phyloP scores from a whole-genome alignment of 1,139 yeast genomes.

The Lodderomyces beijingensis region DNA sequence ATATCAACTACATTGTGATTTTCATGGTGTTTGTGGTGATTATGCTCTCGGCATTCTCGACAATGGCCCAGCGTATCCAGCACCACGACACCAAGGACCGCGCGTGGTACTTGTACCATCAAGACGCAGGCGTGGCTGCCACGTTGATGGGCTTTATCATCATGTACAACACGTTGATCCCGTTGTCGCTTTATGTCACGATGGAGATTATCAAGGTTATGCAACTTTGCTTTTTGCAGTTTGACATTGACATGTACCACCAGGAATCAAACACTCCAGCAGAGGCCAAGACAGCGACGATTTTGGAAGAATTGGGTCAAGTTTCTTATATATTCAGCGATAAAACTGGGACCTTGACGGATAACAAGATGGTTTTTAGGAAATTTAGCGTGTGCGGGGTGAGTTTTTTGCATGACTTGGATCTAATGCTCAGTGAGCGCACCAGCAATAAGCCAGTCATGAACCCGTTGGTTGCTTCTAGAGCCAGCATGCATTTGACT shows the following conservation, averaged over 20 bases:
- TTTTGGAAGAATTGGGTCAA: slow-evolving; percentile 94
- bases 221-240: slow-evolving; percentile 76
- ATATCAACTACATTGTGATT: slow-evolving; percentile 76
- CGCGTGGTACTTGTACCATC: slow-evolving; percentile 71
- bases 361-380: slow-evolving; percentile 81
- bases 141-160: slow-evolving; percentile 93
- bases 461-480: slow-evolving; percentile 13
- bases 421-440: slow-evolving; percentile 32
- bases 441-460: too few relatives aligned
- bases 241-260: slow-evolving; percentile 94
- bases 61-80: slow-evolving; percentile 67
- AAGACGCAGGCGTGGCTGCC: slow-evolving; percentile 85
- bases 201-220: slow-evolving; percentile 92
- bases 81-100: slow-evolving; percentile 38
- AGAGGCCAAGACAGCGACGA: slow-evolving; percentile 92
- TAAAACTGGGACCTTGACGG: slow-evolving; percentile 95
- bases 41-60: slow-evolving; percentile 70
- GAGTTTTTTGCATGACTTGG: slow-evolving; percentile 83
- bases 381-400: slow-evolving; percentile 83
- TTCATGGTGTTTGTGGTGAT: slow-evolving; percentile 86
- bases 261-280: slow-evolving; percentile 82
- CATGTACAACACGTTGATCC: slow-evolving; percentile 95
- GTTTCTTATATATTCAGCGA: slow-evolving; percentile 93
- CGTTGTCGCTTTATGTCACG: slow-evolving; percentile 89
- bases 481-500: slow-evolving; percentile 19